These are phyloP conservation scores for Xylariaceae sp. DNA, from an alignment of 2,329 filamentous ascomycete species.

Conservation along the genomic window DNA sequence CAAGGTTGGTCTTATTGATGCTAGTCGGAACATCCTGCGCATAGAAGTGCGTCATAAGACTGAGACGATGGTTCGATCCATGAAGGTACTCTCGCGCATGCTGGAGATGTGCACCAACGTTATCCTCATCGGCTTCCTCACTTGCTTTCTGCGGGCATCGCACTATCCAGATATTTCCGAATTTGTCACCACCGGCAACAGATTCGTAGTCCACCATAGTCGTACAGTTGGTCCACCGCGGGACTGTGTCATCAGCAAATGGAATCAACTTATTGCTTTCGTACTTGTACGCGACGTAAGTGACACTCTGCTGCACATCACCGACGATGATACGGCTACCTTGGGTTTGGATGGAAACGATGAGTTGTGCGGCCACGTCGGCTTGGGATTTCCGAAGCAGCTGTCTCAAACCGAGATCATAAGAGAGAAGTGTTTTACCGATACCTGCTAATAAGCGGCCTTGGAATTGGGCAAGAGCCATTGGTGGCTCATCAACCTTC, in stretches of 20 bases:
- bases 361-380: constrained; percentile 71
- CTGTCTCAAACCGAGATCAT: constrained; percentile 89
- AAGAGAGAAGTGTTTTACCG: constrained; percentile 75
- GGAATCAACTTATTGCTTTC: constrained; percentile 87
- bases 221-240: constrained; percentile 84
- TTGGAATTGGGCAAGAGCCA: constrained; percentile 89
- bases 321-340: constrained; percentile 87
- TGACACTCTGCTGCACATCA: constrained; percentile 87
- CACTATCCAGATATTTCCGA: constrained; percentile 91
- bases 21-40: constrained; percentile 88
- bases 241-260: constrained; percentile 84
- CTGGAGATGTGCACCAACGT: constrained; percentile 81
- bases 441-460: constrained; percentile 83
- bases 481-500: constrained; percentile 79
- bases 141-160: constrained; percentile 82
- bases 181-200: constrained; percentile 90
- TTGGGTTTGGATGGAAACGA: constrained; percentile 83
- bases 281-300: constrained; percentile 89
- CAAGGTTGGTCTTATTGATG: constrained; percentile 81
- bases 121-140: constrained; percentile 86
- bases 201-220: constrained; percentile 98
- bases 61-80: constrained; percentile 78
- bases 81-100: constrained; percentile 88
- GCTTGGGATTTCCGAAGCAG: constrained; percentile 88
- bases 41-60: constrained; percentile 83